These are phyloP conservation scores for Arachis monticola DNA, from an alignment of 331 rosid genomes.

Conservation along the genomic window DNA sequence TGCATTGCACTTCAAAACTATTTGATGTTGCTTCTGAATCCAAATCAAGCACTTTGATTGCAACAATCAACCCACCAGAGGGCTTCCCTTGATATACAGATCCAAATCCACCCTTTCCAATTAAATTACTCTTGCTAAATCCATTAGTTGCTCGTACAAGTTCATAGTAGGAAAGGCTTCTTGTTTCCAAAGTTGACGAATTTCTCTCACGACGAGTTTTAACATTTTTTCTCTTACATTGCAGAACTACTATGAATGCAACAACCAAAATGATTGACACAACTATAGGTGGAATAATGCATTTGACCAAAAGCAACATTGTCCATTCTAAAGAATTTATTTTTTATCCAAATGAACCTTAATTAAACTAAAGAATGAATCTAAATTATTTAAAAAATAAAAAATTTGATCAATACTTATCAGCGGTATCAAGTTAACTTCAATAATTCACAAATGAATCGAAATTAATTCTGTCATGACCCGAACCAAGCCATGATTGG, in stretches of 20 bases:
- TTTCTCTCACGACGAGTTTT: background rate
- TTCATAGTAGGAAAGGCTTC: slow-evolving; percentile 38
- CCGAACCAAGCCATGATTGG: no score
- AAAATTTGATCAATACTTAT: no score
- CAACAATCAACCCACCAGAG: slow-evolving; percentile 40
- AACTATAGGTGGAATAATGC: slow-evolving; percentile 1
- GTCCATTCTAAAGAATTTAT: no score
- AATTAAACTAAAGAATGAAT: no score
- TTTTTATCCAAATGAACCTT: no score
- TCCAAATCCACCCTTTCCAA: slow-evolving; percentile 44
- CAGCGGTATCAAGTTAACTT: no score
- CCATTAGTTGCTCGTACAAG: slow-evolving; percentile 42
- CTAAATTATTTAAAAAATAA: no score
- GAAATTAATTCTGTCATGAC: no score
- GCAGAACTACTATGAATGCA: background rate
- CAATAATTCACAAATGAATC: no score
- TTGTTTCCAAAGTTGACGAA: slow-evolving; percentile 11
- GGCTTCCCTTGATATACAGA: slow-evolving; percentile 44
- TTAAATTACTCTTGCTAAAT: slow-evolving; percentile 32
- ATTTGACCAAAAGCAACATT: slow-evolving; percentile 18
- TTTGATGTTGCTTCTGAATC: slow-evolving; percentile 13
- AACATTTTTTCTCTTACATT: background rate
- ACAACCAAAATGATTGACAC: slow-evolving; percentile 12
- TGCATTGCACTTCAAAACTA: slow-evolving; percentile 39
- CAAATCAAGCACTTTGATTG: slow-evolving; percentile 44